phyloP scores from a whole-genome alignment of 169 alveolate species.

The Besnoitia besnoiti region DNA sequence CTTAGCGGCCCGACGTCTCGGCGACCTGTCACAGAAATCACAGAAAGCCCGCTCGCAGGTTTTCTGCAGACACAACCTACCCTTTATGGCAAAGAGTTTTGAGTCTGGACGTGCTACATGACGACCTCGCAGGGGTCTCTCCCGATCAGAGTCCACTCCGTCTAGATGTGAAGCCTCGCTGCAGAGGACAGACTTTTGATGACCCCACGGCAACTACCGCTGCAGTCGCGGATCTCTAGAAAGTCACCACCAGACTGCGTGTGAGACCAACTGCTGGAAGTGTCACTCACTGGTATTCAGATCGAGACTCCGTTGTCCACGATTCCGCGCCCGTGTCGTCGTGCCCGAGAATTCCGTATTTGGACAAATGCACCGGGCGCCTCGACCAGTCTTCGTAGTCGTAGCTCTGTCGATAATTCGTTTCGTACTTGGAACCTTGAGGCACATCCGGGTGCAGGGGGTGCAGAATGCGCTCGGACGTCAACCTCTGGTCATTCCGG shows the following conservation, averaged over 20 bases:
- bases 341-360: conserved; percentile 11
- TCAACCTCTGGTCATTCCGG: background rate
- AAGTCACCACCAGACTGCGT: too few species aligned
- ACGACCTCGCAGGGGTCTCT: too few species aligned
- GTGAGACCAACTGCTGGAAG: too few species aligned
- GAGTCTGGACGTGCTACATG: too few species aligned
- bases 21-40: background rate
- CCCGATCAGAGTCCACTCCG: too few species aligned
- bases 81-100: too few species aligned
- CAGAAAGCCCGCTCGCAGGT: background rate
- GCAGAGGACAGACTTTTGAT: too few species aligned
- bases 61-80: too few species aligned
- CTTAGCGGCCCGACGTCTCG: background rate
- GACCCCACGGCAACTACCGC: too few species aligned
- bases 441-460: background rate
- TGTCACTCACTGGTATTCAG: conserved; percentile 1
- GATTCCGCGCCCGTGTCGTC: conserved; percentile 25
- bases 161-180: too few species aligned
- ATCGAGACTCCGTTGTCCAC: conserved; percentile 26
- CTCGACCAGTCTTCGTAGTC: conserved; percentile 29
- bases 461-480: background rate
- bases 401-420: conserved; percentile 1
- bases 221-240: too few species aligned
- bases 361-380: background rate
- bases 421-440: background rate